Evolutionary conservation across 345 rosid species (phyloP).

Genomic region (Melastoma malabathricum): DNA sequence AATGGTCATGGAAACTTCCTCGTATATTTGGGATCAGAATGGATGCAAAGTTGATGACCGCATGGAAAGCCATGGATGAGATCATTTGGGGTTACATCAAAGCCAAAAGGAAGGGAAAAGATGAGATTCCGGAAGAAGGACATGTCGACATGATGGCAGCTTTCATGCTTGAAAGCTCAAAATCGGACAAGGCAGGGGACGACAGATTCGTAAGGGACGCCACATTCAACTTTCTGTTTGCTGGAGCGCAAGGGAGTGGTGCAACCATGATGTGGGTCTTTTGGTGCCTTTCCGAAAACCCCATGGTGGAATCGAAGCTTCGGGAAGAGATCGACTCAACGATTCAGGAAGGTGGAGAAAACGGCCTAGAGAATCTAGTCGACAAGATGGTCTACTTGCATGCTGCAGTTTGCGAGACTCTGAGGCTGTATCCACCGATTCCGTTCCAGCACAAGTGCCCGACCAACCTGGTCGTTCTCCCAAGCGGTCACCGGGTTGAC

Average conservation of each 20-base stretch:
- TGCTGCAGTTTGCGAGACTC: constrained; percentile 21
- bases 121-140: not conserved
- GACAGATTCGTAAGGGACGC: constrained; percentile 40
- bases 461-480: constrained; percentile 11
- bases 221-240: constrained; percentile 32
- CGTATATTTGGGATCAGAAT: constrained; percentile 25
- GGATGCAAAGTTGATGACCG: constrained; percentile 26
- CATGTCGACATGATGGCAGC: constrained; percentile 26
- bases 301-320: constrained; percentile 20
- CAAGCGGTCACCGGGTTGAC: constrained; percentile 22
- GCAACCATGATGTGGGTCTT: constrained; percentile 41
- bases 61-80: constrained; percentile 16
- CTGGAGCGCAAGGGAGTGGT: constrained; percentile 34
- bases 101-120: constrained; percentile 6
- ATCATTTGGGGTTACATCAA: constrained; percentile 15
- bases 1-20: constrained; percentile 28
- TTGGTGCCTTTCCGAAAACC: constrained; percentile 25
- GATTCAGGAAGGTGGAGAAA: not conserved
- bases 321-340: constrained; percentile 26
- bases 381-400: constrained; percentile 22
- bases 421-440: constrained; percentile 24
- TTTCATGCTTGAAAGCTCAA: constrained; percentile 13
- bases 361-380: not conserved
- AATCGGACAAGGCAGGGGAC: constrained; percentile 3
- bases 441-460: constrained; percentile 22